A percentile compares a stretch with the other conserved stretches of the same genome.
Evolutionary conservation across 208 protist genomes (phyloP).

Genomic region (Acanthamoeba lenticulata): DNA sequence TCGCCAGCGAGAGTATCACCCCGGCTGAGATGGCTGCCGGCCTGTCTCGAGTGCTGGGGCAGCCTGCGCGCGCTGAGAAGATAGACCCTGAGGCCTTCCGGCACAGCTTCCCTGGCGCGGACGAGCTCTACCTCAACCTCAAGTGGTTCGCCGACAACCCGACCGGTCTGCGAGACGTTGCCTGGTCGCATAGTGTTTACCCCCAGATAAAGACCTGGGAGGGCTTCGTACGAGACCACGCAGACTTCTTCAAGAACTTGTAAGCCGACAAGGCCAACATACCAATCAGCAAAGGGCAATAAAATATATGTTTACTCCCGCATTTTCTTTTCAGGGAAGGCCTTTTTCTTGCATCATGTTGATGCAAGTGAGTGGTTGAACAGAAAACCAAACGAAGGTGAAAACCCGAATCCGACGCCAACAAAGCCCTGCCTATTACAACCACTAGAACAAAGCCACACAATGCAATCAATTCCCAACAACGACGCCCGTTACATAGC

Average conservation of each 20-base stretch:
- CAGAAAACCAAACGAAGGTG: no score
- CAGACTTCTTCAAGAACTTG: background rate
- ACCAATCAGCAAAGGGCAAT: background rate
- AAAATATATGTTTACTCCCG: background rate
- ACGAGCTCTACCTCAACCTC: background rate
- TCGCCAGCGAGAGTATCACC: background rate
- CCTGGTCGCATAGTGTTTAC: background rate
- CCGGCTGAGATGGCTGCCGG: background rate
- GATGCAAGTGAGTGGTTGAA: no score
- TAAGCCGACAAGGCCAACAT: background rate
- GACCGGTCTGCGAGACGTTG: background rate
- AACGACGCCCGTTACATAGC: no score
- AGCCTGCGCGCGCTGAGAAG: background rate
- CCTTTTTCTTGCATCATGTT: no score
- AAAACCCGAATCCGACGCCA: no score
- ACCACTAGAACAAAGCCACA: no score
- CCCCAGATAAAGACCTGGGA: background rate
- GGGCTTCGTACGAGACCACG: background rate
- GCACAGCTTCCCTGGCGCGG: background rate
- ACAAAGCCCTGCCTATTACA: no score
- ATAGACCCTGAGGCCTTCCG: background rate
- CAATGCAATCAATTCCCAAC: no score
- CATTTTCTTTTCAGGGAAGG: no score
- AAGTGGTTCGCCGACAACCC: conserved; percentile 4
- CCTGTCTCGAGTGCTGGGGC: background rate